Percentiles rank a stretch among this genome's conserved stretches.
Conservation (phyloP, 139 green algal species). For the Chlamydomonas urium region DNA sequence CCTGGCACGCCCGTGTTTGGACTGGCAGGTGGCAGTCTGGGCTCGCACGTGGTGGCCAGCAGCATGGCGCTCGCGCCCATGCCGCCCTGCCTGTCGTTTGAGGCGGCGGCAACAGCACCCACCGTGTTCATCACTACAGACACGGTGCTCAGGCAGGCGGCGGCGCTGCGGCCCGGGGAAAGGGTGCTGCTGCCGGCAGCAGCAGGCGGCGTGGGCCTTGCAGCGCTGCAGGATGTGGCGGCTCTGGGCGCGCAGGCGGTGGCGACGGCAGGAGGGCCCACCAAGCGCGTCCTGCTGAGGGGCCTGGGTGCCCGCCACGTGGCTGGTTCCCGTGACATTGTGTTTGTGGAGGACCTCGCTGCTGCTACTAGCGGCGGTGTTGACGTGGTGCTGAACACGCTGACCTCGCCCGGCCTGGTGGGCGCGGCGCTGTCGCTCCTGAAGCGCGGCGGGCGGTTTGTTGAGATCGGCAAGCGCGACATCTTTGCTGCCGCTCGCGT, state of each 20-base stretch:
- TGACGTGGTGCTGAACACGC: conserved; percentile 71
- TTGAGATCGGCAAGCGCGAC: conserved; percentile 90
- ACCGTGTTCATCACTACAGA: conserved; percentile 82
- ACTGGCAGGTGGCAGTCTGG: conserved; percentile 70
- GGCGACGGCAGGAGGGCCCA: conserved; percentile 61
- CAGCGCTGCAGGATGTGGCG: conserved; percentile 53
- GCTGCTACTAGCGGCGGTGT: conserved; percentile 29
- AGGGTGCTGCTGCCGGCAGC: conserved; percentile 69
- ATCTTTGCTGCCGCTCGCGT: conserved; percentile 63
- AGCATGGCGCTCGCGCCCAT: conserved; percentile 55
- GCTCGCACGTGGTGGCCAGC: conserved; percentile 43
- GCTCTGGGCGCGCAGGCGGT: conserved; percentile 36
- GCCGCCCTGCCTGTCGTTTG: conserved; percentile 60
- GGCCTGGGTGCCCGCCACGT: conserved; percentile 39
- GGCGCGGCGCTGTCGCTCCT: conserved; percentile 53
- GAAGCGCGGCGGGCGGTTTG: conserved; percentile 49
- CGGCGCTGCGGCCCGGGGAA: conserved; percentile 35
- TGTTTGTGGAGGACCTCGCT: conserved; percentile 23
- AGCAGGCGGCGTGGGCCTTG: conserved; percentile 77
- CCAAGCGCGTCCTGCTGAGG: conserved; percentile 70
- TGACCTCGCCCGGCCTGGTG: conserved; percentile 80
- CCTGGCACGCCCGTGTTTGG: conserved; percentile 72
- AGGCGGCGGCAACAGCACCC: conserved; percentile 67
- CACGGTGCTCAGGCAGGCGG: conserved; percentile 48
- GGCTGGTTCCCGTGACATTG: conserved; percentile 33